Conservation (phyloP, 805 yeast species). For the Candida odintsovae region DNA sequence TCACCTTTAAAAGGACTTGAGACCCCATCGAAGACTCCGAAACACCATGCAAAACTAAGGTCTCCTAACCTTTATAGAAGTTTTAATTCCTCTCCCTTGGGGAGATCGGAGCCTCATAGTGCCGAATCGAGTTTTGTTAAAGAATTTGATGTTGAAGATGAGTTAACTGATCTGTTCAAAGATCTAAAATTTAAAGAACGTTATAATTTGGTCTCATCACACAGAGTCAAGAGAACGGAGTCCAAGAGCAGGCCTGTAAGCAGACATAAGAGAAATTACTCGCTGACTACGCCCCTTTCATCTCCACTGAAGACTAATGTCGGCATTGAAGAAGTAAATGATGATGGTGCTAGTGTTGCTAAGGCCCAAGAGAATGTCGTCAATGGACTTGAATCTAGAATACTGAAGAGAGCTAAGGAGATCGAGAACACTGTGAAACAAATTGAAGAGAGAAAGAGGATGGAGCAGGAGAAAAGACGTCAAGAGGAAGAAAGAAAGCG, state of each 20-base stretch:
- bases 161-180: not conserved
- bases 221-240: not conserved
- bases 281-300: not conserved
- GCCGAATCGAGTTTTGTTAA: not conserved
- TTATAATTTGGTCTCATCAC: not conserved
- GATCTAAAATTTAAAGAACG: not conserved
- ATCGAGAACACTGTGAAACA: not conserved
- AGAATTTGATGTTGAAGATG: not conserved
- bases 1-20: not conserved
- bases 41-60: not conserved
- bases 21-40: not conserved
- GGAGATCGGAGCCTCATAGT: not conserved
- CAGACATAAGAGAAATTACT: not conserved
- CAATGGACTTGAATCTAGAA: not conserved
- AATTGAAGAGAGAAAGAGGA: not conserved
- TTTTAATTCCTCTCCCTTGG: not conserved
- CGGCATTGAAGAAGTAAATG: not conserved
- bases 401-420: not conserved
- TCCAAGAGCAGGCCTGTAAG: not conserved
- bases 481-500: not conserved
- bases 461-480: not conserved
- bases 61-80: not conserved
- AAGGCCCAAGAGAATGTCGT: not conserved
- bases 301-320: not conserved
- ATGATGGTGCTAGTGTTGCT: not conserved